Evolutionary conservation across 2,329 filamentous ascomycete genomes (phyloP), one percentile per base, ranked within the genome.

Genomic region (Teratosphaeria destructans): DNA sequence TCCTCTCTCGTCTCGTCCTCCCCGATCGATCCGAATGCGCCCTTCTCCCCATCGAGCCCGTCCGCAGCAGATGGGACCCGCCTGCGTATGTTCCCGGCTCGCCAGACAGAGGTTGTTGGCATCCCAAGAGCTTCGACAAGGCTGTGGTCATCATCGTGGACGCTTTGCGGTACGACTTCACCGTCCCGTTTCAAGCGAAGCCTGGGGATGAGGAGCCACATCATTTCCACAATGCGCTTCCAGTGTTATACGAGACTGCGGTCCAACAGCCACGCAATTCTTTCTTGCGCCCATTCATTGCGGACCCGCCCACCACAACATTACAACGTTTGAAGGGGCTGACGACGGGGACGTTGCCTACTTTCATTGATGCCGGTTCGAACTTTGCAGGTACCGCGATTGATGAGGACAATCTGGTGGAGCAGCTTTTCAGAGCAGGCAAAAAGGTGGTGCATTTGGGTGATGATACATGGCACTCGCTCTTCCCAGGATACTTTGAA

Each of bases 351-450:
- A 97, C 94, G 1, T 76, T 99, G 58, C 94, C 94, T 1, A 96
- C 93, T 0, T 96, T 99, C 71, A 82, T 97, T 58, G 94, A 99
- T 72, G 84, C 90, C 11, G 94, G 94, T 0, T 95, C 90, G 63
- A 99, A 93, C 74, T 99, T 99, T 74, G 91, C 90, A 0, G 94
- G 94, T 2, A 95, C 89, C 3, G 90, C 90, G 5, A 96, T 99
- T 66, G 92, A 96, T 60, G 94, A 99, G 77, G 94, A 99, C 72
- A 90, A 89, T 65, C 66, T 89, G 54, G 76, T 90, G 14, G 81
- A 81, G 58, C 86, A 89, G 67, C 68, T 89, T 62, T 80, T 78
- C 59, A 77, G 80, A 66, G 82, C 83, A 16, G 84, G 85, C 39
- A 88, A 90, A 79, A 89, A 82, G 64, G 84, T 99, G 65, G 94